A percentile compares a stretch with the other conserved stretches of the same genome.
Conservation (phyloP, 176 grass and related monocot species). For the Canna indica region DNA sequence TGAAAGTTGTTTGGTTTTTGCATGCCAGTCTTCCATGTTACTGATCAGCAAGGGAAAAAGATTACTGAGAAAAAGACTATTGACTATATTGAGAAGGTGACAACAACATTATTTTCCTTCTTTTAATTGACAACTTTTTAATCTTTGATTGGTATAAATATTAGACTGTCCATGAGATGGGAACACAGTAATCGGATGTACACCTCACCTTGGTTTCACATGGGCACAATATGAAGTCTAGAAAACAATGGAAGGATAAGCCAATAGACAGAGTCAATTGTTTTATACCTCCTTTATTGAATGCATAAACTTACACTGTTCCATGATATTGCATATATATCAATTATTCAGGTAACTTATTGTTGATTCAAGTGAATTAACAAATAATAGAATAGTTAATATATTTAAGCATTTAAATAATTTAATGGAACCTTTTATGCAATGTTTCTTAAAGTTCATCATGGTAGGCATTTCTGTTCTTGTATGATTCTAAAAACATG, state of each 20-base stretch:
- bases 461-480: no score
- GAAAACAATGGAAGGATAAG: no score
- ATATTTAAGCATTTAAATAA: no score
- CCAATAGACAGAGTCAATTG: neutral
- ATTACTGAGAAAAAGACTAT: conserved; percentile 74
- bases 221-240: neutral
- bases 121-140: neutral
- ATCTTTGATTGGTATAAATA: neutral
- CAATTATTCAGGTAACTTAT: neutral
- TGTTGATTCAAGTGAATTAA: neutral
- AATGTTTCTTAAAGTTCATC: no score
- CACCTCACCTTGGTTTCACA: neutral
- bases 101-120: neutral
- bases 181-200: neutral
- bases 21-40: conserved; percentile 74
- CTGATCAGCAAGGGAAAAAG: conserved; percentile 67
- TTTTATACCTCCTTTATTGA: neutral
- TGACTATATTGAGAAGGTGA: conserved; percentile 76
- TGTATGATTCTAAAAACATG: no score
- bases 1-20: neutral
- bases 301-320: neutral
- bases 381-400: neutral
- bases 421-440: no score
- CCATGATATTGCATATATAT: neutral
- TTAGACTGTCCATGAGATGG: neutral